phyloP scores from a whole-genome alignment of 495 filamentous ascomycete genomes.

The Daldinia concentrica region DNA sequence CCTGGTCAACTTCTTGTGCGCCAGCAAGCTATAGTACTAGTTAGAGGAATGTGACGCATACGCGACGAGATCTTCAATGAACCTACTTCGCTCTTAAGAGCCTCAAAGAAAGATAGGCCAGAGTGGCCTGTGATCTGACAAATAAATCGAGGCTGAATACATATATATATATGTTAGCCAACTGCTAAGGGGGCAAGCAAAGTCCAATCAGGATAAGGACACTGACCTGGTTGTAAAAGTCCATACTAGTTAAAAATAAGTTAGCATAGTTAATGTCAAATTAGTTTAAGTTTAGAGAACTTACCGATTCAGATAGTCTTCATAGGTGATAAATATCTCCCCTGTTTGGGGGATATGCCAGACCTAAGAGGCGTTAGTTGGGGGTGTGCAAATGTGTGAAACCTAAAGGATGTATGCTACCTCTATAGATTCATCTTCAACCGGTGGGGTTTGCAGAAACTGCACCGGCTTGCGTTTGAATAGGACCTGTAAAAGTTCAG shows the following conservation, averaged over 20 bases:
- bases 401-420: constrained; percentile 53
- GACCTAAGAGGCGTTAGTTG: constrained; percentile 64
- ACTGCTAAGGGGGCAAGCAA: constrained; percentile 7
- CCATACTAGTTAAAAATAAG: constrained; percentile 65
- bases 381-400: constrained; percentile 29
- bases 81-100: constrained; percentile 89
- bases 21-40: constrained; percentile 72
- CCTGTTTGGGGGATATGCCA: constrained; percentile 91
- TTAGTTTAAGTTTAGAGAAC: constrained; percentile 34
- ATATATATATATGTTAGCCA: constrained; percentile 18
- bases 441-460: constrained; percentile 73
- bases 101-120: constrained; percentile 92
- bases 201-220: constrained; percentile 14
- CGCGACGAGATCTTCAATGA: not conserved
- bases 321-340: constrained; percentile 90
- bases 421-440: constrained; percentile 83
- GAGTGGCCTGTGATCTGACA: constrained; percentile 96
- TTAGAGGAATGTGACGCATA: constrained; percentile 30
- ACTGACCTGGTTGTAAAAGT: constrained; percentile 90
- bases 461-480: constrained; percentile 97
- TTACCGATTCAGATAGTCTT: constrained; percentile 83
- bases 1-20: constrained; percentile 86
- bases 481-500: constrained; percentile 71
- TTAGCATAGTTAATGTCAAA: constrained; percentile 5
- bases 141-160: constrained; percentile 79